Conservation (phyloP, 768 basidiomycete genomes). For the Podaxis sp. region DNA sequence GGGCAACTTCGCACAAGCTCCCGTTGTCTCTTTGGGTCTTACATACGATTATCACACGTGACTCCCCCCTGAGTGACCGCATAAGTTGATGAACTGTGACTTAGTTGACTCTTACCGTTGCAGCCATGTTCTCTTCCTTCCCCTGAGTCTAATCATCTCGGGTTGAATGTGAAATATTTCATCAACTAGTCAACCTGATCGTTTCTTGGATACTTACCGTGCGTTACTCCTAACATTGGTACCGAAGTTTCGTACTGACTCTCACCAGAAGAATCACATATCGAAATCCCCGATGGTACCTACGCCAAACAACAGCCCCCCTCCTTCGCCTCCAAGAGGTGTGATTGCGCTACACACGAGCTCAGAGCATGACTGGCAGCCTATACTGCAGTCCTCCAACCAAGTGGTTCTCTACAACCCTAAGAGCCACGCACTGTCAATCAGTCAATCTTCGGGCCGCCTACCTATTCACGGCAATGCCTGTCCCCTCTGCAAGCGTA, state of each 20-base stretch:
- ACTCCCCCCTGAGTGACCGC: background rate
- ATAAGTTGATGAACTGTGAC: background rate
- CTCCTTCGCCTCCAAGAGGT: constrained; percentile 16
- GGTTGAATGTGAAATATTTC: background rate
- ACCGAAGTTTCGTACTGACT: background rate
- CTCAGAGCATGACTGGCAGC: constrained; percentile 56
- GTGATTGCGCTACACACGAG: constrained; percentile 15
- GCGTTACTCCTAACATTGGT: background rate
- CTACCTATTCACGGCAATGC: constrained; percentile 23
- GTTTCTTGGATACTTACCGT: background rate
- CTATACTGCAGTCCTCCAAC: constrained; percentile 79
- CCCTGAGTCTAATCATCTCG: background rate
- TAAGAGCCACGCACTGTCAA: constrained; percentile 77
- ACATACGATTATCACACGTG: background rate
- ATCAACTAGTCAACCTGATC: background rate
- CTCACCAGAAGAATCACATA: background rate
- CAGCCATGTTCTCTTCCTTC: background rate
- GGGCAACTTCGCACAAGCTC: background rate
- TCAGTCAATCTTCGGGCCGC: constrained; percentile 37
- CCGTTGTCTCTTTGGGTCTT: background rate
- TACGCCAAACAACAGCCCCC: constrained; percentile 5
- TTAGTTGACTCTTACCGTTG: background rate
- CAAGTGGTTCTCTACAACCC: constrained; percentile 89
- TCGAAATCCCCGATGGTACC: background rate
- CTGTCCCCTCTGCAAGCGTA: constrained; percentile 78